Conservation (phyloP, 441 rosid species). For the Sinapis alba region DNA sequence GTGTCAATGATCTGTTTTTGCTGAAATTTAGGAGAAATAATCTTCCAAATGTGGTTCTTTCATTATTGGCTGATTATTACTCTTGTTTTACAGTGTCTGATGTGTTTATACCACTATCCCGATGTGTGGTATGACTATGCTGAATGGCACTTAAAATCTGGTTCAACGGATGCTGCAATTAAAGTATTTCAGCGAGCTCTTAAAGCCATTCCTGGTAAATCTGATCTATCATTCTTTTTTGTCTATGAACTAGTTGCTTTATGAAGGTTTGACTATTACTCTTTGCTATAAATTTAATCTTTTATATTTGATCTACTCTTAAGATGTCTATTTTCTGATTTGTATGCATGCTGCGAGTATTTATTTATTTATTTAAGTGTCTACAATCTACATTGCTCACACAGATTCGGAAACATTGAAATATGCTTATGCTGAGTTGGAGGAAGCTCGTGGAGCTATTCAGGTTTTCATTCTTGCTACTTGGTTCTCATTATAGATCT, state of each 20-base stretch:
- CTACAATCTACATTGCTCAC: conserved; percentile 2
- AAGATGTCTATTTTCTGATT: neutral
- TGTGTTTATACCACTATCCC: conserved; percentile 95
- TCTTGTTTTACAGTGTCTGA: conserved; percentile 69
- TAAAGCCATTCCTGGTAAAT: conserved; percentile 90
- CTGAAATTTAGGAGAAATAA: conserved; percentile 10
- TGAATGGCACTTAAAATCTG: conserved; percentile 89
- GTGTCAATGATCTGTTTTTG: conserved; percentile 15
- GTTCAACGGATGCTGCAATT: conserved; percentile 82
- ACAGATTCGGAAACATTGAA: conserved; percentile 86
- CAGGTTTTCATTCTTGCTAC: conserved; percentile 48
- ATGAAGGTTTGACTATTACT: neutral
- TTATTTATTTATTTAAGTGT: neutral
- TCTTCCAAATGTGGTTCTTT: conserved; percentile 18
- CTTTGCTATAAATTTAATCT: neutral
- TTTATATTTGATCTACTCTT: neutral
- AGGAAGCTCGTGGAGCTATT: conserved; percentile 93
- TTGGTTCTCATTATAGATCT: conserved; percentile 11
- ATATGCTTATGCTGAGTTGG: conserved; percentile 96
- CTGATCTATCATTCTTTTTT: conserved; percentile 23
- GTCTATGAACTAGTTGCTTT: conserved; percentile 13
- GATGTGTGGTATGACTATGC: conserved; percentile 98
- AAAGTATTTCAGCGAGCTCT: conserved; percentile 95
- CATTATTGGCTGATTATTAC: conserved; percentile 24
- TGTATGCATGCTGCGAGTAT: neutral